Percentiles rank a stretch among this genome's conserved stretches.
These are phyloP conservation scores for Dendrobium nobile DNA, from an alignment of 106 monocot species.

Conservation along the genomic window DNA sequence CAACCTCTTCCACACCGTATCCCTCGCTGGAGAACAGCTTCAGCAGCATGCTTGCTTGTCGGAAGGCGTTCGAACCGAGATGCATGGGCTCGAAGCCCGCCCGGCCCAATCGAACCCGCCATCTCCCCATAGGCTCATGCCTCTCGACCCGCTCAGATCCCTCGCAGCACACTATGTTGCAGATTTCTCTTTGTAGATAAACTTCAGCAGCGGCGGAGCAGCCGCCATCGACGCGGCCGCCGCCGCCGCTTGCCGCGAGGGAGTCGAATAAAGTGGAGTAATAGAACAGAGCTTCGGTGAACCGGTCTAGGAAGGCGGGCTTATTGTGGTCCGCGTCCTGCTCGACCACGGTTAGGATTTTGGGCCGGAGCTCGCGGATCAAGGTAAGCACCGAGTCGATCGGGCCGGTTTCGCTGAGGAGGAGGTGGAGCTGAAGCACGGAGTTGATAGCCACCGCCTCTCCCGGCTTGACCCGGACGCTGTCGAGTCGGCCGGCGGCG, in stretches of 20 bases:
- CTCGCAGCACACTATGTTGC: slow-evolving; percentile 44
- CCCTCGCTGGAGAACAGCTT: slow-evolving; percentile 45
- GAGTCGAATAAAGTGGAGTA: slow-evolving; percentile 59
- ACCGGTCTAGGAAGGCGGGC: slow-evolving; percentile 30
- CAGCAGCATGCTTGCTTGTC: slow-evolving; percentile 53
- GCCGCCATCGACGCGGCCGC: background rate
- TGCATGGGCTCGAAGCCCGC: slow-evolving; percentile 25
- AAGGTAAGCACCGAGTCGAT: slow-evolving; percentile 31
- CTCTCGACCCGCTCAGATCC: slow-evolving; percentile 33
- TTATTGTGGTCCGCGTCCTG: slow-evolving; percentile 46
- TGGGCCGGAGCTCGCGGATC: slow-evolving; percentile 27
- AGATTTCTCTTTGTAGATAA: slow-evolving; percentile 34
- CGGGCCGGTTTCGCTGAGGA: slow-evolving; percentile 17
- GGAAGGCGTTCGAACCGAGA: slow-evolving; percentile 45
- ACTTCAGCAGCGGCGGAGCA: slow-evolving; percentile 16
- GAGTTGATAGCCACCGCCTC: slow-evolving; percentile 43
- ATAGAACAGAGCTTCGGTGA: slow-evolving; percentile 34
- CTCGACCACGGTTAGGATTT: slow-evolving; percentile 39
- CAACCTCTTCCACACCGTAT: slow-evolving; percentile 46
- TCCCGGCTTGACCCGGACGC: slow-evolving; percentile 19
- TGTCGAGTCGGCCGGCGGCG: slow-evolving; percentile 20
- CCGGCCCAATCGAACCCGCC: slow-evolving; percentile 22
- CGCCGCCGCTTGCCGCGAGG: slow-evolving; percentile 19
- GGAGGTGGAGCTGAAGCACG: slow-evolving; percentile 39
- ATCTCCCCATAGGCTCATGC: slow-evolving; percentile 37